These are phyloP conservation scores for Anisodus tanguticus DNA, from an alignment of 257 asterid species.

Conservation along the genomic window DNA sequence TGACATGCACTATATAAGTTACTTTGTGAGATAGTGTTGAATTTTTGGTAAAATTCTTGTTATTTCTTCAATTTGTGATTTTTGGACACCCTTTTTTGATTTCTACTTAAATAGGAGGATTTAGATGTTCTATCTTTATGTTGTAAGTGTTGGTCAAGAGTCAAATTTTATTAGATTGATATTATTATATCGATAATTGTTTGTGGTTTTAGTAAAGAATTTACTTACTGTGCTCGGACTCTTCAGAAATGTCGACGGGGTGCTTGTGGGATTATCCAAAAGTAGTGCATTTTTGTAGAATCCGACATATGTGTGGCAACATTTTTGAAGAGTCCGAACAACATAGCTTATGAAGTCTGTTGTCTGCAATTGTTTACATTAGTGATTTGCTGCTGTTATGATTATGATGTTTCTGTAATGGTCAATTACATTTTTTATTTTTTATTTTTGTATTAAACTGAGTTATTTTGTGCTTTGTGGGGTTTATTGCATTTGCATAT, in stretches of 20 bases:
- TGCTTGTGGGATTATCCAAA: too few relatives aligned
- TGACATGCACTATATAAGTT: slow-evolving; percentile 50
- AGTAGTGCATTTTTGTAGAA: too few relatives aligned
- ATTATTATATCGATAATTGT: not conserved
- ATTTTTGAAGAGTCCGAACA: too few relatives aligned
- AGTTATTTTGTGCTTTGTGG: slow-evolving; percentile 21
- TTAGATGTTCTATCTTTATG: not conserved
- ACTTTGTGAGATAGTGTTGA: slow-evolving; percentile 39
- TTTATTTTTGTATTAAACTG: not conserved
- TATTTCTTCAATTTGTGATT: slow-evolving; percentile 36
- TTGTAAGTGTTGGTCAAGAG: not conserved
- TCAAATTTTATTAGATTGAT: not conserved
- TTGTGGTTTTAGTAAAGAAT: not conserved
- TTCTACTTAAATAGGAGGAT: not conserved
- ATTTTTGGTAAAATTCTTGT: slow-evolving; percentile 15
- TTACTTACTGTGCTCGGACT: not conserved
- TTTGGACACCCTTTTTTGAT: slow-evolving; percentile 10
- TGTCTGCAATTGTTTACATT: not conserved
- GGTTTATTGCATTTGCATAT: slow-evolving; percentile 19
- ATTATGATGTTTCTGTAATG: slow-evolving; percentile 27
- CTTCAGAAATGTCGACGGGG: too few relatives aligned
- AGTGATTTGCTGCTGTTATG: slow-evolving; percentile 24
- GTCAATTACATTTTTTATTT: not conserved
- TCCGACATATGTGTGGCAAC: too few relatives aligned
- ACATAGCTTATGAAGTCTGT: not conserved